Conservation (phyloP, 371 early-diverging fungal genomes). For the Mucor lusitanicus region DNA sequence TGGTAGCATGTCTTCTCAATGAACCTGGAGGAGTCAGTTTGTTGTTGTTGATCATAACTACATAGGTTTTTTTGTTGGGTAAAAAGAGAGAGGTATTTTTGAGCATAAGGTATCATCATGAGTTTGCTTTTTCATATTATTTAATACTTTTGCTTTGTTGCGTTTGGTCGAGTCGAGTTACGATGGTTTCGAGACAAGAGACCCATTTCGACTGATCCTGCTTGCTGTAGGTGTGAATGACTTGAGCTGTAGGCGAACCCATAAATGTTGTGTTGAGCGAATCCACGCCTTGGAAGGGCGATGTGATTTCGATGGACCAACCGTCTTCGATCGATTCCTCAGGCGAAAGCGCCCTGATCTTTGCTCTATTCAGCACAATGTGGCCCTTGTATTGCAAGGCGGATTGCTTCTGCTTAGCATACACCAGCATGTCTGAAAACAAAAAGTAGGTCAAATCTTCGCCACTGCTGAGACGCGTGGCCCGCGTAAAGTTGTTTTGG, state of each 20-base stretch:
- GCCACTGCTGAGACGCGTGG: slow-evolving; percentile 10
- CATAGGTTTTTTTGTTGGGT: not conserved
- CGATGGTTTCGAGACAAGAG: slow-evolving; percentile 15
- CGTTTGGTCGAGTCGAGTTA: not conserved
- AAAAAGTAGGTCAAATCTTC: slow-evolving; percentile 43
- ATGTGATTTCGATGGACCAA: slow-evolving; percentile 35
- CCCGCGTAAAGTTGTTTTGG: slow-evolving; percentile 8
- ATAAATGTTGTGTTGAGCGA: slow-evolving; percentile 41
- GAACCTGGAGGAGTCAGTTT: slow-evolving; percentile 1
- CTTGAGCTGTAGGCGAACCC: slow-evolving; percentile 31
- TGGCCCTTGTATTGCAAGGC: slow-evolving; percentile 45
- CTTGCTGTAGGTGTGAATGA: slow-evolving; percentile 21
- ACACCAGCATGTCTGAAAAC: slow-evolving; percentile 44
- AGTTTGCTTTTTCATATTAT: not conserved
- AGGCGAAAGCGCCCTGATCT: slow-evolving; percentile 26
- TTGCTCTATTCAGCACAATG: slow-evolving; percentile 31
- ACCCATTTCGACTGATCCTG: slow-evolving; percentile 37
- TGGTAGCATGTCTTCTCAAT: slow-evolving; percentile 4
- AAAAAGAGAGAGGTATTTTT: not conserved
- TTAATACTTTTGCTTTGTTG: not conserved
- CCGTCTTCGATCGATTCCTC: slow-evolving; percentile 31
- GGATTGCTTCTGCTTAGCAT: slow-evolving; percentile 33
- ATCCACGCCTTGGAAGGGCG: slow-evolving; percentile 43
- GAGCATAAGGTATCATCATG: not conserved
- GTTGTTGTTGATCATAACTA: not conserved